Percentiles rank a stretch among this genome's conserved stretches.
Evolutionary conservation across 768 basidiomycete species (phyloP).

Genomic region (Kwoniella dendrophila): DNA sequence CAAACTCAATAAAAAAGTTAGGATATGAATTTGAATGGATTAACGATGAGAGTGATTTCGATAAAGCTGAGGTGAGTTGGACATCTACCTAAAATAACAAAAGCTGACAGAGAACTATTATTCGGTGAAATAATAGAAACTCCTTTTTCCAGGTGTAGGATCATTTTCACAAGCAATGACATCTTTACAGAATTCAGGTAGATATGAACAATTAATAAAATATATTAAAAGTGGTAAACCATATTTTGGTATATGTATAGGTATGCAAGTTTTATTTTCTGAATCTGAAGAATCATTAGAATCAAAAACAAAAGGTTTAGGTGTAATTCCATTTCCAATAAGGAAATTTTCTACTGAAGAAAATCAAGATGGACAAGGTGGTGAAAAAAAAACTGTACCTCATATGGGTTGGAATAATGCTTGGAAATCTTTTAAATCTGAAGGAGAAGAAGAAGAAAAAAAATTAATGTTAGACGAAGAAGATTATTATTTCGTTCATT

Average conservation of each 20-base stretch:
- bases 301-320: conserved; percentile 69
- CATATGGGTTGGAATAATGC: conserved; percentile 97
- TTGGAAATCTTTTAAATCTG: conserved; percentile 57
- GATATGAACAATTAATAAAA: conserved; percentile 74
- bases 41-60: conserved; percentile 74
- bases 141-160: conserved; percentile 96
- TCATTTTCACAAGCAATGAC: conserved; percentile 85
- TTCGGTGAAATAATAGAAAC: conserved; percentile 70
- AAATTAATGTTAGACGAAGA: conserved; percentile 53
- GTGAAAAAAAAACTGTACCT: conserved; percentile 84
- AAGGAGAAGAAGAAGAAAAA: conserved; percentile 59
- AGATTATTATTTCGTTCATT: conserved; percentile 97
- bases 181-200: conserved; percentile 70
- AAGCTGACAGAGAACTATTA: no score
- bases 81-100: not conserved
- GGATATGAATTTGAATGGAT: conserved; percentile 92
- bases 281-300: conserved; percentile 74
- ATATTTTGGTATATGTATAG: conserved; percentile 94
- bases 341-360: conserved; percentile 62
- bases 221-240: conserved; percentile 87
- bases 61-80: conserved; percentile 78
- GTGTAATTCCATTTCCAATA: conserved; percentile 79
- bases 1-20: conserved; percentile 81
- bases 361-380: no score
- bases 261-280: conserved; percentile 92